These are phyloP conservation scores for Cyberlindnera euphorbiae DNA, from an alignment of 805 yeast species.

Conservation along the genomic window DNA sequence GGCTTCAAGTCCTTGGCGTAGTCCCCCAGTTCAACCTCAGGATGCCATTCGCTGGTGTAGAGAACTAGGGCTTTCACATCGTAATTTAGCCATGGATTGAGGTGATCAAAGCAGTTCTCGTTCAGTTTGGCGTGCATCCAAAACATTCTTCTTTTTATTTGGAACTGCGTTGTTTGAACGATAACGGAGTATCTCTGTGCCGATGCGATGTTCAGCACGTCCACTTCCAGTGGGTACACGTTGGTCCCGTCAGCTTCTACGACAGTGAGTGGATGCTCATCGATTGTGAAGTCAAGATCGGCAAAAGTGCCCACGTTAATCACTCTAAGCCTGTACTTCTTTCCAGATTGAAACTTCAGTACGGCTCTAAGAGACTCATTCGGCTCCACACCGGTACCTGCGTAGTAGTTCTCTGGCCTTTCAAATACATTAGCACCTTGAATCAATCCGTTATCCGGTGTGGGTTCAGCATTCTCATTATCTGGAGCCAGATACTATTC, in stretches of 20 bases:
- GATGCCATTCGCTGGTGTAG: conserved; percentile 24
- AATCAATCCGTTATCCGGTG: conserved; percentile 40
- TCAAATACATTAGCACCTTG: conserved; percentile 34
- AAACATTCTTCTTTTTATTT: conserved; percentile 32
- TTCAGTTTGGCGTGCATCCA: conserved; percentile 38
- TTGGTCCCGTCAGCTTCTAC: conserved; percentile 52
- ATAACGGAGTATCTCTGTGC: conserved; percentile 68
- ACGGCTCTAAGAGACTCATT: conserved; percentile 20
- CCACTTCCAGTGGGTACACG: conserved; percentile 40
- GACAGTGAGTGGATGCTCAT: conserved; percentile 44
- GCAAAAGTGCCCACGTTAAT: conserved; percentile 48
- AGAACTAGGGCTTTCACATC: conserved; percentile 30
- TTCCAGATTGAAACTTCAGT: conserved; percentile 35
- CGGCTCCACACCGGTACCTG: conserved; percentile 16
- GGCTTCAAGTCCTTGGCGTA: conserved; percentile 6
- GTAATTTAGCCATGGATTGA: conserved; percentile 30
- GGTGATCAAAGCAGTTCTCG: conserved; percentile 31
- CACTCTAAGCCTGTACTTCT: conserved; percentile 42
- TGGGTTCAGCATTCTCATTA: conserved; percentile 45
- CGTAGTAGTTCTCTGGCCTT: conserved; percentile 23
- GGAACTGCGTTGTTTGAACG: conserved; percentile 44
- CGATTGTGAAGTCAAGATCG: conserved; percentile 45
- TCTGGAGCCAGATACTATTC: conserved; percentile 35
- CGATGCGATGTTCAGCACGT: conserved; percentile 32
- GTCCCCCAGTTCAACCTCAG: conserved; percentile 3